Conservation (phyloP, 2,329 filamentous ascomycete species). For the Penicillium sp. region DNA sequence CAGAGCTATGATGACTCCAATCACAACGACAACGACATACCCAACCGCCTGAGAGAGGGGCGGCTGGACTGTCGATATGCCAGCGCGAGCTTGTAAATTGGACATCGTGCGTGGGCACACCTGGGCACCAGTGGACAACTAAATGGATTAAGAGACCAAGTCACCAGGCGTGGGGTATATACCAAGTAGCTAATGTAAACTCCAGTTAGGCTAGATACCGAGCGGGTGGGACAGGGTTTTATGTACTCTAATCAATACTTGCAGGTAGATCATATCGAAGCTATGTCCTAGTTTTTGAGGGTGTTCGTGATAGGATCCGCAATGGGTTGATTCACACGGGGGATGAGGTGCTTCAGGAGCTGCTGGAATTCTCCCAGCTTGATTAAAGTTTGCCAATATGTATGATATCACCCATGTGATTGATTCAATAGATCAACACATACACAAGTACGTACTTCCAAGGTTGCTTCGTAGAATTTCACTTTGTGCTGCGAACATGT, state of each 20-base stretch:
- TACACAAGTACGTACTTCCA: no score
- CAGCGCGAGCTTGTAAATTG: slow-evolving; percentile 16
- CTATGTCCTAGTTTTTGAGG: background rate
- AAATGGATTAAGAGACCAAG: background rate
- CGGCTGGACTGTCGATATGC: slow-evolving; percentile 27
- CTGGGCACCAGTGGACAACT: background rate
- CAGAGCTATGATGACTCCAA: slow-evolving; percentile 45
- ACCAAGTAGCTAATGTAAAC: background rate
- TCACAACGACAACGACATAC: slow-evolving; percentile 45
- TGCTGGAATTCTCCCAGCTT: background rate
- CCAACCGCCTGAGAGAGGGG: slow-evolving; percentile 43
- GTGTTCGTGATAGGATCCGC: slow-evolving; percentile 9
- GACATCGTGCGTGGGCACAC: slow-evolving; percentile 12
- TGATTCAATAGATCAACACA: background rate
- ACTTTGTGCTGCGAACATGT: no score
- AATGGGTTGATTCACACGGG: slow-evolving; percentile 19
- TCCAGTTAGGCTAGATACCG: background rate
- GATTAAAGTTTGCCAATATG: slow-evolving; percentile 14
- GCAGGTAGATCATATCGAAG: background rate
- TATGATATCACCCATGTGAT: background rate
- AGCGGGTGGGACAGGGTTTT: slow-evolving; percentile 1
- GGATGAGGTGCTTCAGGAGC: slow-evolving; percentile 23
- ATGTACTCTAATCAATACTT: background rate
- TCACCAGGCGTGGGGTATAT: background rate
- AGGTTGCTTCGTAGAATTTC: no score